These are phyloP conservation scores for Daldinia childiae DNA, from an alignment of 495 filamentous ascomycete genomes.

Conservation along the genomic window DNA sequence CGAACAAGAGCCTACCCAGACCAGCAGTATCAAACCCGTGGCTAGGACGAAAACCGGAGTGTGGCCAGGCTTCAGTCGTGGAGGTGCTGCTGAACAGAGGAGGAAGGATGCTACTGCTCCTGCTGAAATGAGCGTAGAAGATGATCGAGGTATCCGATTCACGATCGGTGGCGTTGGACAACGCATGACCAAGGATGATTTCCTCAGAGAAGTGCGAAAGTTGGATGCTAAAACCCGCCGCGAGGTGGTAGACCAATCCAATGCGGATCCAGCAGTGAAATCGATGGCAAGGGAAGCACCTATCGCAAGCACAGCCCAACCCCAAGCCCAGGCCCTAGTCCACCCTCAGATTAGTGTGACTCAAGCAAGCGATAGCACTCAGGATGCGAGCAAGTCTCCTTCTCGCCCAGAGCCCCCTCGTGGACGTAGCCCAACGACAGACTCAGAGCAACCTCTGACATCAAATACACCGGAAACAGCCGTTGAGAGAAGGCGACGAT, in stretches of 20 bases:
- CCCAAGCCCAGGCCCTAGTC: slow-evolving; percentile 22
- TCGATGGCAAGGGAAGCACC: slow-evolving; percentile 62
- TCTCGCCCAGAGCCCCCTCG: slow-evolving; percentile 19
- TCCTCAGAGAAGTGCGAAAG: slow-evolving; percentile 82
- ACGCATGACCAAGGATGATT: slow-evolving; percentile 90
- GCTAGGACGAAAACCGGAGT: slow-evolving; percentile 43
- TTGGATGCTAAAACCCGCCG: slow-evolving; percentile 80
- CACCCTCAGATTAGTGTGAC: slow-evolving; percentile 44
- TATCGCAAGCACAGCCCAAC: slow-evolving; percentile 14
- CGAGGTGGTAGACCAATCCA: slow-evolving; percentile 73
- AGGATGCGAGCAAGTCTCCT: slow-evolving; percentile 29
- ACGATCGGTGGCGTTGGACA: slow-evolving; percentile 76
- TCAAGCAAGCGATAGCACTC: slow-evolving; percentile 35
- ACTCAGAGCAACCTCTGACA: slow-evolving; percentile 30
- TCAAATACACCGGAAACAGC: slow-evolving; percentile 50
- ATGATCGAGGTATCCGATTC: slow-evolving; percentile 87
- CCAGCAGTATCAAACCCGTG: slow-evolving; percentile 33
- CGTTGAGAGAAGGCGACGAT: slow-evolving; percentile 53
- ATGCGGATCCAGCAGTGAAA: slow-evolving; percentile 67
- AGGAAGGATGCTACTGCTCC: slow-evolving; percentile 53
- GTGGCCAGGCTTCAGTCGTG: slow-evolving; percentile 66
- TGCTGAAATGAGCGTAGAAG: slow-evolving; percentile 63
- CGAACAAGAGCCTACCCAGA: slow-evolving; percentile 15
- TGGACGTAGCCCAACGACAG: slow-evolving; percentile 34
- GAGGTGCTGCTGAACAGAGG: slow-evolving; percentile 49